A percentile compares a stretch with the other conserved stretches of the same genome.
Conservation (phyloP, 495 filamentous ascomycete genomes). For the Penicillium canariense region DNA sequence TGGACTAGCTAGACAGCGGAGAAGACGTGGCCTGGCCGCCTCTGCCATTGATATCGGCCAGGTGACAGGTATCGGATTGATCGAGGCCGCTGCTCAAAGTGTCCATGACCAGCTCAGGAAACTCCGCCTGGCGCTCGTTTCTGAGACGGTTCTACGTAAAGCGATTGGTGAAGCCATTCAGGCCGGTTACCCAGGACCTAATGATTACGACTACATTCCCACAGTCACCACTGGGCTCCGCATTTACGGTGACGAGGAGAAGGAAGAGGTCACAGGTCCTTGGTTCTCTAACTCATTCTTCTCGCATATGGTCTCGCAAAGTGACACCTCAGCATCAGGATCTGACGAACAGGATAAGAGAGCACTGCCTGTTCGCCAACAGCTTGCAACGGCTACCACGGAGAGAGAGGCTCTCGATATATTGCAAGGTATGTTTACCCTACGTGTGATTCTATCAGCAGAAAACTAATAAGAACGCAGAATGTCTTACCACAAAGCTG, state of each 20-base stretch:
- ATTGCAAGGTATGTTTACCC: conserved; percentile 15
- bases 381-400: conserved; percentile 7
- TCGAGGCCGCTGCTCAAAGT: neutral
- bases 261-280: conserved; percentile 1
- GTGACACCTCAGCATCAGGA: neutral
- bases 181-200: neutral
- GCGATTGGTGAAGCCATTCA: neutral
- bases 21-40: conserved; percentile 26
- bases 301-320: conserved; percentile 12
- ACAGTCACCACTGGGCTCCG: neutral
- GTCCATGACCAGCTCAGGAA: neutral
- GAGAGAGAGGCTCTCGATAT: conserved; percentile 12
- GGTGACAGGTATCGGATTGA: conserved; percentile 6
- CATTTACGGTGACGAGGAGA: neutral
- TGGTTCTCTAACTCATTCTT: conserved; percentile 26
- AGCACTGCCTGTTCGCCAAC: conserved; percentile 18
- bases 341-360: conserved; percentile 1
- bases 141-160: neutral
- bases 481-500: conserved; percentile 7
- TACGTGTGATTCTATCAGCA: no score
- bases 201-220: neutral
- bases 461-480: no score
- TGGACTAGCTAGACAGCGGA: conserved; percentile 27
- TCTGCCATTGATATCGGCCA: conserved; percentile 14
- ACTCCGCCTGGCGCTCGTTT: neutral